phyloP scores from a whole-genome alignment of 805 yeast genomes.

The Schwanniomyces polymorphus region DNA sequence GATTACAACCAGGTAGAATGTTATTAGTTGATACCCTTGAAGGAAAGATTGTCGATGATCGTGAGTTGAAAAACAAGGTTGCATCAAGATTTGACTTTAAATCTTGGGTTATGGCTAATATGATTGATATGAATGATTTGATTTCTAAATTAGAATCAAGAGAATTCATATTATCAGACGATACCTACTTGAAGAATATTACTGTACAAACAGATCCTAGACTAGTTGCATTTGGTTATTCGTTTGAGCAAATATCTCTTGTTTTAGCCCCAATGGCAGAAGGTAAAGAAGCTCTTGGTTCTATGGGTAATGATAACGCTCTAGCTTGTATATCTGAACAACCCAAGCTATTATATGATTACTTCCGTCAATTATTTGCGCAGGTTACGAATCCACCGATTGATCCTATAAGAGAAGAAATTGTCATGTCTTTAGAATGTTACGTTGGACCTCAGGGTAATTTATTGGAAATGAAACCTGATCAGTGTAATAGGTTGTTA shows the following conservation, averaged over 20 bases:
- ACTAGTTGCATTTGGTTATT: conserved; percentile 84
- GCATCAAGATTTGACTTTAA: conserved; percentile 86
- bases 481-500: conserved; percentile 86
- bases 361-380: conserved; percentile 94
- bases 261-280: conserved; percentile 93
- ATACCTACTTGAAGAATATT: conserved; percentile 24
- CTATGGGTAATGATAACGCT: conserved; percentile 98
- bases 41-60: conserved; percentile 92
- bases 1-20: conserved; percentile 96
- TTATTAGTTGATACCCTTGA: conserved; percentile 89
- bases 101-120: conserved; percentile 86
- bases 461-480: conserved; percentile 85
- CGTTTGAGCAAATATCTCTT: conserved; percentile 86
- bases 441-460: conserved; percentile 99
- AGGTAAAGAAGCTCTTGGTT: conserved; percentile 94
- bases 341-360: conserved; percentile 87
- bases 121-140: conserved; percentile 81
- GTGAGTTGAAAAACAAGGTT: conserved; percentile 78
- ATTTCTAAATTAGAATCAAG: conserved; percentile 53
- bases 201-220: conserved; percentile 81
- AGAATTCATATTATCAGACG: conserved; percentile 23
- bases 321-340: conserved; percentile 92
- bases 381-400: conserved; percentile 99
- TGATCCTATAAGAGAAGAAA: conserved; percentile 95
- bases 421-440: conserved; percentile 97